Evolutionary conservation across 257 asterid species (phyloP).

Genomic region (Solanum arcanum): DNA sequence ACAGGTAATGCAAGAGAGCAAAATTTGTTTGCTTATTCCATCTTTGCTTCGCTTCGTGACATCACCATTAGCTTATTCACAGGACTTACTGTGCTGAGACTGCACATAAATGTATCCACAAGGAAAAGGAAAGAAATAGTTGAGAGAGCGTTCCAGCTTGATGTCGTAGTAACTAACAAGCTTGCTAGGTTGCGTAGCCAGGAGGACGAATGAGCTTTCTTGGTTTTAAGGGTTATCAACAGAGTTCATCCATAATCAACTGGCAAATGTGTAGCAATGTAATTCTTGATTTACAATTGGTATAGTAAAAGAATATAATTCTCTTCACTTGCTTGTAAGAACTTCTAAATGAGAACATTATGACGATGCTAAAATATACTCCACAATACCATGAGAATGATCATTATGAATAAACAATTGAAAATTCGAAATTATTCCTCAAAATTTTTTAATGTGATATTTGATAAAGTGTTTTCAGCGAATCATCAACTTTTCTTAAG

Average conservation of each 20-base stretch:
- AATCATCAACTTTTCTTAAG: too few relatives aligned
- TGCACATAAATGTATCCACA: constrained; percentile 51
- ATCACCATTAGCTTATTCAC: background rate
- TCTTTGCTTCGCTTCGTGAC: background rate
- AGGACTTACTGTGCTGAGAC: constrained; percentile 62
- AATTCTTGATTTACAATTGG: too few relatives aligned
- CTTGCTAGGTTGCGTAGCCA: constrained; percentile 65
- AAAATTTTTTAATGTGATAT: too few relatives aligned
- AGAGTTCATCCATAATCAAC: background rate
- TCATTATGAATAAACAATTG: too few relatives aligned
- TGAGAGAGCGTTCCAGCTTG: constrained; percentile 54
- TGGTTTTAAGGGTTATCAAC: background rate
- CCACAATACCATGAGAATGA: background rate
- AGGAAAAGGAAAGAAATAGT: constrained; percentile 57
- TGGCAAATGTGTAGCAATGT: background rate
- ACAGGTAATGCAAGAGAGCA: constrained; percentile 16
- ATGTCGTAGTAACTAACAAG: constrained; percentile 58
- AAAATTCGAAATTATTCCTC: too few relatives aligned
- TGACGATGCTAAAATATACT: background rate
- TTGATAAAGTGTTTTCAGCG: too few relatives aligned
- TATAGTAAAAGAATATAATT: background rate
- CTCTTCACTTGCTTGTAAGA: background rate
- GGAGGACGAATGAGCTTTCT: constrained; percentile 50
- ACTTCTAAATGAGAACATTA: background rate
- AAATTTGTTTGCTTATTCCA: background rate